A percentile compares a stretch with the other conserved stretches of the same genome.
These are phyloP conservation scores for Allodekkera sacchari DNA, from an alignment of 805 yeast genomes.

Conservation along the genomic window DNA sequence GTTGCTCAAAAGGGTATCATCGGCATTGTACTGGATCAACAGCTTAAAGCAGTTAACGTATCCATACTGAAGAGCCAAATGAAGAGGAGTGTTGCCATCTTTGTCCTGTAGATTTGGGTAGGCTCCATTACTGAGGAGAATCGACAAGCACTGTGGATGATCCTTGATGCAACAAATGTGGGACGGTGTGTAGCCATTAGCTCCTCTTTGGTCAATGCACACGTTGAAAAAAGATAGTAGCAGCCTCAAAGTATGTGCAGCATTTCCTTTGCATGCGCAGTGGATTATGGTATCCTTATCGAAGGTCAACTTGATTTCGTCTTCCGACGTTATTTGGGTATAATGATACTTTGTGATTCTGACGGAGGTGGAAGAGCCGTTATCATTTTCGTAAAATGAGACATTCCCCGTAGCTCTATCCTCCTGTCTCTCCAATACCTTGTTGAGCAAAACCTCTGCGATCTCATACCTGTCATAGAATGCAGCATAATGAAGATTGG, in stretches of 20 bases:
- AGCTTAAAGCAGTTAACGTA: slow-evolving; percentile 47
- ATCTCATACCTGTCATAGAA: slow-evolving; percentile 62
- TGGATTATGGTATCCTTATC: slow-evolving; percentile 62
- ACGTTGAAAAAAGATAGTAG: slow-evolving; percentile 53
- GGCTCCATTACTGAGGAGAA: slow-evolving; percentile 69
- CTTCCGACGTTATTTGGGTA: slow-evolving; percentile 24
- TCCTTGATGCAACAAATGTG: slow-evolving; percentile 60
- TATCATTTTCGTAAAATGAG: slow-evolving; percentile 7
- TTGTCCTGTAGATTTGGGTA: slow-evolving; percentile 64
- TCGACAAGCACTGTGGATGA: slow-evolving; percentile 51
- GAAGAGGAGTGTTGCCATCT: slow-evolving; percentile 77
- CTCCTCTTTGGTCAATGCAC: slow-evolving; percentile 39
- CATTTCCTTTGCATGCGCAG: slow-evolving; percentile 45
- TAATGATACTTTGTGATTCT: slow-evolving; percentile 8
- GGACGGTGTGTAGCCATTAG: slow-evolving; percentile 50
- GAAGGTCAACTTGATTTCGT: slow-evolving; percentile 37
- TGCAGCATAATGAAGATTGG: slow-evolving; percentile 75
- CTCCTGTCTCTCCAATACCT: slow-evolving; percentile 9
- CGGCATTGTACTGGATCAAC: slow-evolving; percentile 41
- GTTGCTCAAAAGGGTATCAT: slow-evolving; percentile 39
- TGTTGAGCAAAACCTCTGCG: slow-evolving; percentile 17
- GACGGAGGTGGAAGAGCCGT: slow-evolving; percentile 1
- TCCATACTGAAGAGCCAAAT: slow-evolving; percentile 71
- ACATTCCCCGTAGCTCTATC: neutral
- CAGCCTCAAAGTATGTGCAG: slow-evolving; percentile 62